Evolutionary conservation across 2,329 filamentous ascomycete genomes (phyloP).

Genomic region (Lasiodiplodia gonubiensis): DNA sequence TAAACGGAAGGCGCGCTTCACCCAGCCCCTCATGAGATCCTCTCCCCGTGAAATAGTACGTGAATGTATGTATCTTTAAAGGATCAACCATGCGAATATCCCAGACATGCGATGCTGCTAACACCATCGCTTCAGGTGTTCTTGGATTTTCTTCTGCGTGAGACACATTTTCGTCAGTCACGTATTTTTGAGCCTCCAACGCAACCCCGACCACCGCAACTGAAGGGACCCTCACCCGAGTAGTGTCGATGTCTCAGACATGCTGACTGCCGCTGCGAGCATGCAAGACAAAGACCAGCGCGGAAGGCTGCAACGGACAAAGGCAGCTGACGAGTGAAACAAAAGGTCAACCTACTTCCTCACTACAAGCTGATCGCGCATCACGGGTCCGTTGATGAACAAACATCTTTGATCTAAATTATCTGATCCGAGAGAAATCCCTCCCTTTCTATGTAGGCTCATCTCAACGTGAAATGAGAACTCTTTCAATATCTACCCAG

Average conservation of each 20-base stretch:
- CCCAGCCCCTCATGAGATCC: neutral
- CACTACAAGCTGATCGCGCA: neutral
- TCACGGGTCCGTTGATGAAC: neutral
- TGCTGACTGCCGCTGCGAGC: neutral
- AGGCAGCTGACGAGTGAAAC: neutral
- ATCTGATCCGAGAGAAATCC: constrained; percentile 1
- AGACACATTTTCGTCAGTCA: neutral
- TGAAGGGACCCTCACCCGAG: neutral
- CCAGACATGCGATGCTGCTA: neutral
- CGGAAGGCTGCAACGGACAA: neutral
- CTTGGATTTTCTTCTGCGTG: neutral
- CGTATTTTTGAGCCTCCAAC: neutral
- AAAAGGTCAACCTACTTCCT: neutral
- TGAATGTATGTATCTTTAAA: neutral
- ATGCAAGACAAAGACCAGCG: neutral
- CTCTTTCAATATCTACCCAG: neutral
- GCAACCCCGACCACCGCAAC: neutral
- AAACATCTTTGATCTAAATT: neutral
- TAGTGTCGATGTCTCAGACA: neutral
- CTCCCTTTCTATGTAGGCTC: neutral
- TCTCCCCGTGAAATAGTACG: neutral
- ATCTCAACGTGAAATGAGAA: neutral
- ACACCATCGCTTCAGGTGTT: neutral
- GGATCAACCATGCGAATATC: neutral
- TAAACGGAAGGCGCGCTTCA: neutral